Evolutionary conservation across 768 basidiomycete species (phyloP).

Genomic region (Collybia sordida): DNA sequence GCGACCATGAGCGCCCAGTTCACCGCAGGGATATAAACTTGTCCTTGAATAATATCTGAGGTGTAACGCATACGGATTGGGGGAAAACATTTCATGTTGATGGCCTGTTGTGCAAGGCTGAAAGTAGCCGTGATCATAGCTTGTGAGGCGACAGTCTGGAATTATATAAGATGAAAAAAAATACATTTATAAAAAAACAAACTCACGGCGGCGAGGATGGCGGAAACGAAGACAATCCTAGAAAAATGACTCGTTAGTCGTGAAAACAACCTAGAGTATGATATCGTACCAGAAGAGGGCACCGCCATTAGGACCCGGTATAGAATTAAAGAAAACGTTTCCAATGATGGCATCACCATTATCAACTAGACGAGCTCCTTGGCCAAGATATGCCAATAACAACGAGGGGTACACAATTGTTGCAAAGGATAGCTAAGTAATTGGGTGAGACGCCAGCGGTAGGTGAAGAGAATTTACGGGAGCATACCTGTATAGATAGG

Average conservation of each 20-base stretch:
- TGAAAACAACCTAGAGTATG: not conserved
- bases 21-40: slow-evolving; percentile 63
- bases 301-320: slow-evolving; percentile 56
- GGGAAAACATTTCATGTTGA: slow-evolving; percentile 59
- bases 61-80: slow-evolving; percentile 61
- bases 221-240: slow-evolving; percentile 64
- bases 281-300: slow-evolving; percentile 55
- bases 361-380: slow-evolving; percentile 60
- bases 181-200: not conserved
- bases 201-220: slow-evolving; percentile 61
- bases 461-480: not conserved
- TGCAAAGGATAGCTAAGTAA: slow-evolving; percentile 46
- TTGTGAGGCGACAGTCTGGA: slow-evolving; percentile 59
- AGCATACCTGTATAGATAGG: slow-evolving; percentile 49
- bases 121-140: slow-evolving; percentile 72
- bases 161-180: not conserved
- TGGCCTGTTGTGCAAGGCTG: slow-evolving; percentile 61
- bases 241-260: not conserved
- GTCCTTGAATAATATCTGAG: slow-evolving; percentile 58
- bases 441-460: not conserved
- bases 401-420: slow-evolving; percentile 58
- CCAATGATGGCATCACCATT: slow-evolving; percentile 47
- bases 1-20: slow-evolving; percentile 61
- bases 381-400: slow-evolving; percentile 67
- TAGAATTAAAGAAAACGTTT: slow-evolving; percentile 64